Conservation (phyloP, 2,329 filamentous ascomycete species). For the Penicillium nordicum region DNA sequence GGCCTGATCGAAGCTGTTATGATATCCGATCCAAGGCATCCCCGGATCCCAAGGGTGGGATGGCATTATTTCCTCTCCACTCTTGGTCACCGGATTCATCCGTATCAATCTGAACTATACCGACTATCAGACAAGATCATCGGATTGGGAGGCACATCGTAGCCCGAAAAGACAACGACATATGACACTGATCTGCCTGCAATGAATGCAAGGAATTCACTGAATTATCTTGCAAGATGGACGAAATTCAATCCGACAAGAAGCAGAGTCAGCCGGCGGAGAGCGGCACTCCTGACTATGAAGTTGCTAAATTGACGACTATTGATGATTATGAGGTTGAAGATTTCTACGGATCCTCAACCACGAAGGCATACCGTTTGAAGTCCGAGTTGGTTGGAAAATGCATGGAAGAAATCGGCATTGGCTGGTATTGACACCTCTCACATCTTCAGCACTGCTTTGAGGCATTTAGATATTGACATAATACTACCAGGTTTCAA, state of each 20-base stretch:
- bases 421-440: conserved; percentile 27
- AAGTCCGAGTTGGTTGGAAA: conserved; percentile 31
- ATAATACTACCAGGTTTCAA: conserved; percentile 29
- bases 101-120: neutral
- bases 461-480: neutral
- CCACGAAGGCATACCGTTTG: conserved; percentile 31
- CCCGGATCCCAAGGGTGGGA: neutral
- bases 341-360: conserved; percentile 40
- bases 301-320: conserved; percentile 17
- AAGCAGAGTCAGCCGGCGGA: neutral
- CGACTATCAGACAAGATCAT: neutral
- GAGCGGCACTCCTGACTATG: neutral
- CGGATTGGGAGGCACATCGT: neutral
- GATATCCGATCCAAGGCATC: neutral
- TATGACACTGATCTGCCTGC: conserved; percentile 2
- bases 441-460: neutral
- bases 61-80: neutral
- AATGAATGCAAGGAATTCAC: neutral
- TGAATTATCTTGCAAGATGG: conserved; percentile 8
- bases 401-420: conserved; percentile 29
- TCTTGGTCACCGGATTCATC: neutral
- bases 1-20: neutral
- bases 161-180: neutral
- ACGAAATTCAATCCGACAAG: conserved; percentile 16
- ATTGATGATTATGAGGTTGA: conserved; percentile 30